Conservation (phyloP, 495 filamentous ascomycete genomes). For the Neohortaea acidophila region DNA sequence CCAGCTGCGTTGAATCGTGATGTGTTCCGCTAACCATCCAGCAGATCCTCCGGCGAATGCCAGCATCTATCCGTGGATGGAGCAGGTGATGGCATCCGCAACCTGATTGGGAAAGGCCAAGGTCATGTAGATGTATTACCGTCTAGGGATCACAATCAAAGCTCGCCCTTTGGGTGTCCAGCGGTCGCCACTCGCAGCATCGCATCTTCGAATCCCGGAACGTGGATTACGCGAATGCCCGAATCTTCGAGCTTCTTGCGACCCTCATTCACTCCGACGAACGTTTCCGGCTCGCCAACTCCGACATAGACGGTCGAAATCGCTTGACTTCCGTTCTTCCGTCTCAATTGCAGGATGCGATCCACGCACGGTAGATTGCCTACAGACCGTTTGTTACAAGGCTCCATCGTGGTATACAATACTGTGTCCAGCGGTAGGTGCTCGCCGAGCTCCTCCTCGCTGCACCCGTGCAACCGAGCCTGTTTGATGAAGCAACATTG, state of each 20-base stretch:
- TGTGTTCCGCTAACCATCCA: too few species aligned
- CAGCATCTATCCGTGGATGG: constrained; percentile 20
- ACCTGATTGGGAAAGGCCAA: too few species aligned
- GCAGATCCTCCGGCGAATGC: constrained; percentile 16
- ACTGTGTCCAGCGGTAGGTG: constrained; percentile 42
- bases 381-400: constrained; percentile 65
- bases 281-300: constrained; percentile 74
- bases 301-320: constrained; percentile 77
- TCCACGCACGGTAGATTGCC: constrained; percentile 75
- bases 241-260: constrained; percentile 51
- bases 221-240: constrained; percentile 56
- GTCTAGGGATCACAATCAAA: too few species aligned
- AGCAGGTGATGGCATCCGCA: constrained; percentile 22
- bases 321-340: constrained; percentile 23
- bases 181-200: constrained; percentile 68
- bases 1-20: too few species aligned
- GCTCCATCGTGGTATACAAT: constrained; percentile 91
- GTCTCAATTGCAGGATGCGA: constrained; percentile 48
- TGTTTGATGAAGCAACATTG: constrained; percentile 78
- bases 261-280: constrained; percentile 68
- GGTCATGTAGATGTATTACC: too few species aligned
- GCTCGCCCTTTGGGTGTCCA: constrained; percentile 45
- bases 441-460: constrained; percentile 40
- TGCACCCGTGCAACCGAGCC: constrained; percentile 32
- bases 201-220: constrained; percentile 63